Evolutionary conservation across 2,329 filamentous ascomycete genomes (phyloP).

Genomic region (Grosmannia clavigera): DNA sequence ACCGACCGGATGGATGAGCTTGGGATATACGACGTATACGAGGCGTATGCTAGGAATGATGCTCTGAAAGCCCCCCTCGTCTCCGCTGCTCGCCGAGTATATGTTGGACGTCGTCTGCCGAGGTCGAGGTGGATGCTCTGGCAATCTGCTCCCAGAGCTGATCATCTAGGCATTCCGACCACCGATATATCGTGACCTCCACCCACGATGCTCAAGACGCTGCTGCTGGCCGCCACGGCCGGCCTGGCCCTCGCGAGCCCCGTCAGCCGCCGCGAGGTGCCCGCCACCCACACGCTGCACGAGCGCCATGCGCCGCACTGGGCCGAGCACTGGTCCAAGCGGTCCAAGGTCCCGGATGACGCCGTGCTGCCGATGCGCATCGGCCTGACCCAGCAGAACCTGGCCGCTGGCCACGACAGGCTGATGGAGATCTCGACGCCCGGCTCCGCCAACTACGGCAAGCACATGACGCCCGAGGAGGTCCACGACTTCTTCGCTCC

Average conservation of each 20-base stretch:
- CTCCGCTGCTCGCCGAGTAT: too few species aligned
- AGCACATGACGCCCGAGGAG: constrained; percentile 23
- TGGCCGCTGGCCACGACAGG: constrained; percentile 16
- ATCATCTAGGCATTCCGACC: too few species aligned
- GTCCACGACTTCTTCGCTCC: constrained; percentile 24
- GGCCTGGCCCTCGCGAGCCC: constrained; percentile 2
- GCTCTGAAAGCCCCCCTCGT: too few species aligned
- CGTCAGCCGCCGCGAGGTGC: constrained; percentile 1
- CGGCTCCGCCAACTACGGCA: constrained; percentile 19
- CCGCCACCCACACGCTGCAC: constrained; percentile 9
- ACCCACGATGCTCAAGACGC: background rate
- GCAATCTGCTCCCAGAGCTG: too few species aligned
- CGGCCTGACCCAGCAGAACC: constrained; percentile 14
- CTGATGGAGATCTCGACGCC: constrained; percentile 18
- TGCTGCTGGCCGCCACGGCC: background rate
- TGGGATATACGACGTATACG: too few species aligned
- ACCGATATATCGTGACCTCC: too few species aligned
- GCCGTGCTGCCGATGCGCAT: constrained; percentile 9
- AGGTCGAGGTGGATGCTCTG: too few species aligned
- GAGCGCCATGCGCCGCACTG: constrained; percentile 16
- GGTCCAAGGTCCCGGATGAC: constrained; percentile 12
- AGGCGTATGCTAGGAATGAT: too few species aligned
- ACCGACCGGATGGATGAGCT: too few species aligned
- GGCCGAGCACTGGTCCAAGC: constrained; percentile 16
- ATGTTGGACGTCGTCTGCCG: too few species aligned